These are phyloP conservation scores for Sporothrix humicola DNA, from an alignment of 2,329 filamentous ascomycete genomes.

Conservation along the genomic window DNA sequence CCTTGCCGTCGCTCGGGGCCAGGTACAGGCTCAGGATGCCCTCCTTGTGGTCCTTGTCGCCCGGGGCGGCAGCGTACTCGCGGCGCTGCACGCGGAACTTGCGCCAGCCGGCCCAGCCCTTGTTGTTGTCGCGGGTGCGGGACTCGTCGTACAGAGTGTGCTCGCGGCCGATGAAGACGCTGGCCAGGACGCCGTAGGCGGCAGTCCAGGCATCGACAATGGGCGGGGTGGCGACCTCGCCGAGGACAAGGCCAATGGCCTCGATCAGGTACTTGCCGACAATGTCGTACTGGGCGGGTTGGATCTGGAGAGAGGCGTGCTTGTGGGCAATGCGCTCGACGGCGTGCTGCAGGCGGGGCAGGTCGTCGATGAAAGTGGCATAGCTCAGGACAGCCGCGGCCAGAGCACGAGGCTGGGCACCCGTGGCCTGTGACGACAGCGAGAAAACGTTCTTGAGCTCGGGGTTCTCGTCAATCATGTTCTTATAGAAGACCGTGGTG, in stretches of 20 bases:
- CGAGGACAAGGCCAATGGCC: constrained; percentile 71
- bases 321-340: constrained; percentile 77
- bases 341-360: constrained; percentile 61
- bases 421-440: constrained; percentile 68
- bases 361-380: constrained; percentile 73
- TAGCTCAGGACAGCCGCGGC: constrained; percentile 74
- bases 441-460: constrained; percentile 74
- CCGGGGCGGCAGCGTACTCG: constrained; percentile 62
- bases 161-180: constrained; percentile 72
- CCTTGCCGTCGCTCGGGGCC: constrained; percentile 62
- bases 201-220: constrained; percentile 73
- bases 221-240: constrained; percentile 68
- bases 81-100: constrained; percentile 60
- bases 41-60: constrained; percentile 46
- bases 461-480: constrained; percentile 68
- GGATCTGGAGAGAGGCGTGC: constrained; percentile 73
- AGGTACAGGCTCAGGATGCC: constrained; percentile 74
- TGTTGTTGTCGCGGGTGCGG: constrained; percentile 44
- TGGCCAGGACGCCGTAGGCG: constrained; percentile 73
- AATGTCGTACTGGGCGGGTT: constrained; percentile 71
- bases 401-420: constrained; percentile 72
- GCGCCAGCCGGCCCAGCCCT: constrained; percentile 56
- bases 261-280: constrained; percentile 72
- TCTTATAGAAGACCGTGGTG: constrained; percentile 74
- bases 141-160: constrained; percentile 58